A percentile compares a stretch with the other conserved stretches of the same genome.
These are phyloP conservation scores for Beauveria medogensis DNA, from an alignment of 2,329 filamentous ascomycete genomes.

Conservation along the genomic window DNA sequence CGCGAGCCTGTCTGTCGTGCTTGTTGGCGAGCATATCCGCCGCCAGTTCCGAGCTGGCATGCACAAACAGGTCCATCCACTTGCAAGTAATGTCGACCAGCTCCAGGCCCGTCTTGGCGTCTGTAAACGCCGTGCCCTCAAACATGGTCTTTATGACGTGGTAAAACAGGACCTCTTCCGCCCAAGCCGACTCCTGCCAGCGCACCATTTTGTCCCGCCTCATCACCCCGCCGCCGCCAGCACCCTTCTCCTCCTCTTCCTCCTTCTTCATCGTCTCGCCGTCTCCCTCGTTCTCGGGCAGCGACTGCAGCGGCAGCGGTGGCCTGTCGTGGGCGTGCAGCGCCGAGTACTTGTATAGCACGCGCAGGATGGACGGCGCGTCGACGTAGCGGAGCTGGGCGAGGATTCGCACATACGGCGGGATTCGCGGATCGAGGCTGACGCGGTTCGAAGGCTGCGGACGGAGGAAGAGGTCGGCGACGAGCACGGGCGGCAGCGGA, in stretches of 20 bases:
- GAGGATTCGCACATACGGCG: conserved; percentile 51
- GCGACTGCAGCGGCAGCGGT: not conserved
- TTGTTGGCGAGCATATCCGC: conserved; percentile 40
- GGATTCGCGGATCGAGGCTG: conserved; percentile 50
- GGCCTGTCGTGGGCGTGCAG: conserved; percentile 27
- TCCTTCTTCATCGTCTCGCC: conserved; percentile 16
- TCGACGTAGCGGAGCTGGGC: conserved; percentile 44
- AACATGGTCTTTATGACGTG: conserved; percentile 83
- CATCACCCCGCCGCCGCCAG: not conserved
- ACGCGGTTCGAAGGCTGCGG: conserved; percentile 40
- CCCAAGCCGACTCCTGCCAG: conserved; percentile 50
- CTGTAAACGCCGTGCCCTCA: conserved; percentile 40
- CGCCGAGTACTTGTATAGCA: conserved; percentile 50
- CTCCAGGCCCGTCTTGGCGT: conserved; percentile 39
- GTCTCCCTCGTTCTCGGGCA: not conserved
- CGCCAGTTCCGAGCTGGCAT: conserved; percentile 40
- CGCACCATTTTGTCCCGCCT: conserved; percentile 21
- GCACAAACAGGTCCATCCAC: conserved; percentile 52
- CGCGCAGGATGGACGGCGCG: conserved; percentile 45
- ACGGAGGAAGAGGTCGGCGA: conserved; percentile 52
- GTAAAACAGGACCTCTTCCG: conserved; percentile 90
- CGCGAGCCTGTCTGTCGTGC: conserved; percentile 35
- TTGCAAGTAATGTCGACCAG: conserved; percentile 42
- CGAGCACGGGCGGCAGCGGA: conserved; percentile 40
- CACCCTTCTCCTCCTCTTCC: conserved; percentile 12